A percentile compares a stretch with the other conserved stretches of the same genome.
phyloP scores from a whole-genome alignment of 1,284 basidiomycete genomes.

The Moniliella sp. region DNA sequence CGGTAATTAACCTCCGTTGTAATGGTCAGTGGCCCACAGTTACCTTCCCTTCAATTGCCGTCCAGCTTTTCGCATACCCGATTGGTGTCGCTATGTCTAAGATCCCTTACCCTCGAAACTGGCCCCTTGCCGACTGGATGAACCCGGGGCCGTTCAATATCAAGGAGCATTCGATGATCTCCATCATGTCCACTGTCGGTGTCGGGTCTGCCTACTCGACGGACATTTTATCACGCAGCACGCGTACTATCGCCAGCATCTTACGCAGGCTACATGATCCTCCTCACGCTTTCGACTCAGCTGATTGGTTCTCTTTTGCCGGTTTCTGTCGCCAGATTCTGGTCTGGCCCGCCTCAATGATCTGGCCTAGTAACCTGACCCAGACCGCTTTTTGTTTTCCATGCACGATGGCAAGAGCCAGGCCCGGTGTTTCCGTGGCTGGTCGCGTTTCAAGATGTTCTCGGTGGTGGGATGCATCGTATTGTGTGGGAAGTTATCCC shows the following conservation, averaged over 20 bases:
- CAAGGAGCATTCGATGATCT: slow-evolving; percentile 25
- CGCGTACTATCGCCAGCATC: slow-evolving; percentile 1
- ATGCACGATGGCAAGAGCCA: slow-evolving; percentile 54
- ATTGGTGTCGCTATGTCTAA: slow-evolving; percentile 10
- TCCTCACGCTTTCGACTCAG: slow-evolving; percentile 1
- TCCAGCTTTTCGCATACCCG: slow-evolving; percentile 16
- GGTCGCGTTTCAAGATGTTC: background rate
- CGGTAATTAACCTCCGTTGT: no score
- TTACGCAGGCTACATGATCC: slow-evolving; percentile 38
- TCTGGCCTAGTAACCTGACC: slow-evolving; percentile 2
- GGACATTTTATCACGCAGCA: slow-evolving; percentile 50
- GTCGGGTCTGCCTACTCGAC: slow-evolving; percentile 49
- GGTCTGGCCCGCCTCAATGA: slow-evolving; percentile 3
- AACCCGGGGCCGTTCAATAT: slow-evolving; percentile 26
- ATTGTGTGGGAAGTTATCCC: slow-evolving; percentile 2
- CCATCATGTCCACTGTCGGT: slow-evolving; percentile 37
- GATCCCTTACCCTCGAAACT: slow-evolving; percentile 9
- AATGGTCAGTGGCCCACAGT: slow-evolving; percentile 20
- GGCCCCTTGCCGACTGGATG: no score
- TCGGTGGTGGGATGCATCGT: slow-evolving; percentile 1
- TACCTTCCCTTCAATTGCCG: slow-evolving; percentile 11
- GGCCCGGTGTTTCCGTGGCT: slow-evolving; percentile 1
- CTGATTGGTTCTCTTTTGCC: slow-evolving; percentile 3
- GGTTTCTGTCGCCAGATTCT: slow-evolving; percentile 2
- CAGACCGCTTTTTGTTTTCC: slow-evolving; percentile 26